Evolutionary conservation across 2,329 filamentous ascomycete species (phyloP).

Genomic region (Colletotrichum somersetense): DNA sequence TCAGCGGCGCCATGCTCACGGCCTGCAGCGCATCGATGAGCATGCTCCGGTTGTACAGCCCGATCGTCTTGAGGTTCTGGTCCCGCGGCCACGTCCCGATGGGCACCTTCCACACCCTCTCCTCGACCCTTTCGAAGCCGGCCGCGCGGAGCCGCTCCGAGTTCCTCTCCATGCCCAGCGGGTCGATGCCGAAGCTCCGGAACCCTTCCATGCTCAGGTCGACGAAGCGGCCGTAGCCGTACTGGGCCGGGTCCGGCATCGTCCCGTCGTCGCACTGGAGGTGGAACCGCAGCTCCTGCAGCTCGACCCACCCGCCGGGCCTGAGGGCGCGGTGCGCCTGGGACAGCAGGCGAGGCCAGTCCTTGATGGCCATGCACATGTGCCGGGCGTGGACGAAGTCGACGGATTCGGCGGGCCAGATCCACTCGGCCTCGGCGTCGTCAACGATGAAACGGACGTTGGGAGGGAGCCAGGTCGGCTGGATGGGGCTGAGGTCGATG

Average conservation of each 20-base stretch:
- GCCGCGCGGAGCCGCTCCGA: conserved; percentile 60
- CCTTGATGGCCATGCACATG: conserved; percentile 55
- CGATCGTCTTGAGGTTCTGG: conserved; percentile 40
- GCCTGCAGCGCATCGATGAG: conserved; percentile 33
- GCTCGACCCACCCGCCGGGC: conserved; percentile 61
- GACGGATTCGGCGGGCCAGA: conserved; percentile 41
- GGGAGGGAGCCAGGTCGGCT: conserved; percentile 55
- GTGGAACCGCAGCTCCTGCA: conserved; percentile 59
- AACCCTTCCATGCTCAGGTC: conserved; percentile 62
- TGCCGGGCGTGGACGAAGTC: conserved; percentile 52
- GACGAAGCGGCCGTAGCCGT: conserved; percentile 64
- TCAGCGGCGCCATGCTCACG: conserved; percentile 54
- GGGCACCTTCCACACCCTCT: conserved; percentile 44
- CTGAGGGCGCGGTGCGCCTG: conserved; percentile 51
- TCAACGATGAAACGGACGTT: conserved; percentile 56
- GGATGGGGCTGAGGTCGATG: conserved; percentile 56
- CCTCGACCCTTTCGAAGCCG: conserved; percentile 44
- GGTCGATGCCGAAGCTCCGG: conserved; percentile 59
- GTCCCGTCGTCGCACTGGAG: conserved; percentile 53
- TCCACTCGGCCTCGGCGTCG: conserved; percentile 51
- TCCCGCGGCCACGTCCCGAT: conserved; percentile 44
- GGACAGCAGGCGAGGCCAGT: conserved; percentile 49
- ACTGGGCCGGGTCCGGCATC: conserved; percentile 54
- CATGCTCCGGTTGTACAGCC: conserved; percentile 44
- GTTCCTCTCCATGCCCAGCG: conserved; percentile 64